These are phyloP conservation scores for Naegleria gruberi DNA, from an alignment of 208 protist genomes.

Conservation along the genomic window DNA sequence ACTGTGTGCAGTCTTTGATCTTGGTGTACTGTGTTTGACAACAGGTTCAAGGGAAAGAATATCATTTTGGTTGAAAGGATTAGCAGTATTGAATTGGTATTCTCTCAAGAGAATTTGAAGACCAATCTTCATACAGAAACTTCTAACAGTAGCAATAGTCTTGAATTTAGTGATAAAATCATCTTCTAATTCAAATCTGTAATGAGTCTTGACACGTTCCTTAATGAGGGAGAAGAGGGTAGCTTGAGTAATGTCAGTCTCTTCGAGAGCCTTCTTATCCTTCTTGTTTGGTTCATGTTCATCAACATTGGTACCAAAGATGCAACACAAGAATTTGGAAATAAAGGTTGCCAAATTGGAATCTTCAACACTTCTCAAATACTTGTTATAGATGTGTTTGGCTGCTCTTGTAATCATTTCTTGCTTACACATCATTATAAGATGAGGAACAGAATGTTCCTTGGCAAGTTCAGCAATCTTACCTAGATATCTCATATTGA, in stretches of 20 bases:
- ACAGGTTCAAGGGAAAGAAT: conserved; percentile 38
- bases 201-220: not conserved
- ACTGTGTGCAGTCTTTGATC: conserved; percentile 31
- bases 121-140: conserved; percentile 38
- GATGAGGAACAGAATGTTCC: conserved; percentile 27
- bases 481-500: conserved; percentile 47
- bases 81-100: conserved; percentile 31
- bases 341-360: conserved; percentile 18
- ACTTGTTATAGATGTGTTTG: conserved; percentile 35
- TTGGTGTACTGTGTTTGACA: conserved; percentile 43
- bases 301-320: conserved; percentile 34
- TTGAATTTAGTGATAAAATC: not conserved
- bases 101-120: conserved; percentile 34
- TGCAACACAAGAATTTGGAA: conserved; percentile 39
- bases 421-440: conserved; percentile 28
- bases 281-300: not conserved
- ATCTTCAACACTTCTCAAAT: conserved; percentile 11
- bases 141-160: conserved; percentile 16
- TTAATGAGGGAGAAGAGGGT: not conserved
- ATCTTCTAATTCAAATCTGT: not conserved
- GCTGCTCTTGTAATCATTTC: conserved; percentile 39
- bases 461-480: conserved; percentile 19
- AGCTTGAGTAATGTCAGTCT: not conserved
- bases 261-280: not conserved
- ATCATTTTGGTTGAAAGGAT: conserved; percentile 34